These are phyloP conservation scores for Anisodus tanguticus DNA, from an alignment of 257 asterid genomes.

Conservation along the genomic window DNA sequence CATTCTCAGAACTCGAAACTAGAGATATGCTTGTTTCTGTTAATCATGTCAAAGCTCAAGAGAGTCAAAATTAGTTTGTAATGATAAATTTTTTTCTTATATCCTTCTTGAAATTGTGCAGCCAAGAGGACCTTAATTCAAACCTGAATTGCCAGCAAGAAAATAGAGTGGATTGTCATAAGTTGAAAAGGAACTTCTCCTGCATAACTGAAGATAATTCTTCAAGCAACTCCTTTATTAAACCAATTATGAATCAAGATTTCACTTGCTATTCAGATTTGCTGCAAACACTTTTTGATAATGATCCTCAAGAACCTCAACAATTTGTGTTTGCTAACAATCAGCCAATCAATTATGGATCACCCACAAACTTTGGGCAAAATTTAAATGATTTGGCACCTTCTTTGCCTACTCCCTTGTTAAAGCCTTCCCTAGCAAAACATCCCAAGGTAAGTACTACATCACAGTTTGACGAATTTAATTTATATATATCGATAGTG, in stretches of 20 bases:
- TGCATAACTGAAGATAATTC: slow-evolving; percentile 34
- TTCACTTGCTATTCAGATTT: slow-evolving; percentile 46
- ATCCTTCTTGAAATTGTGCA: slow-evolving; percentile 57
- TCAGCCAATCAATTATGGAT: slow-evolving; percentile 35
- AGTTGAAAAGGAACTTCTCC: slow-evolving; percentile 37
- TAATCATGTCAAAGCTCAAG: slow-evolving; percentile 37
- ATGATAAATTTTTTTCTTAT: slow-evolving; percentile 1
- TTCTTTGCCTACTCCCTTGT: slow-evolving; percentile 33
- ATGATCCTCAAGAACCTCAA: slow-evolving; percentile 39
- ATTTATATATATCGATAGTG: slow-evolving; percentile 26
- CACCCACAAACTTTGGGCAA: slow-evolving; percentile 37
- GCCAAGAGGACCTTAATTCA: slow-evolving; percentile 50
- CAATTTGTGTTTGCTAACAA: slow-evolving; percentile 32
- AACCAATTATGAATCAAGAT: slow-evolving; percentile 32
- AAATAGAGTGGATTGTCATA: slow-evolving; percentile 31
- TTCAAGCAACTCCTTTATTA: slow-evolving; percentile 32
- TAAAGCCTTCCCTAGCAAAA: slow-evolving; percentile 28
- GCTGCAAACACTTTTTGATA: slow-evolving; percentile 55
- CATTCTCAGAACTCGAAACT: neutral
- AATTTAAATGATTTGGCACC: slow-evolving; percentile 37
- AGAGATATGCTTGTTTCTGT: neutral
- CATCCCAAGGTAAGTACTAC: slow-evolving; percentile 46
- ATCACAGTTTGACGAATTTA: slow-evolving; percentile 23
- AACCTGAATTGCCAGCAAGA: slow-evolving; percentile 54
- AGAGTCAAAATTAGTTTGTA: slow-evolving; percentile 25